phyloP scores from a whole-genome alignment of 1,139 yeast genomes.

The Kodamaea fungicola region DNA sequence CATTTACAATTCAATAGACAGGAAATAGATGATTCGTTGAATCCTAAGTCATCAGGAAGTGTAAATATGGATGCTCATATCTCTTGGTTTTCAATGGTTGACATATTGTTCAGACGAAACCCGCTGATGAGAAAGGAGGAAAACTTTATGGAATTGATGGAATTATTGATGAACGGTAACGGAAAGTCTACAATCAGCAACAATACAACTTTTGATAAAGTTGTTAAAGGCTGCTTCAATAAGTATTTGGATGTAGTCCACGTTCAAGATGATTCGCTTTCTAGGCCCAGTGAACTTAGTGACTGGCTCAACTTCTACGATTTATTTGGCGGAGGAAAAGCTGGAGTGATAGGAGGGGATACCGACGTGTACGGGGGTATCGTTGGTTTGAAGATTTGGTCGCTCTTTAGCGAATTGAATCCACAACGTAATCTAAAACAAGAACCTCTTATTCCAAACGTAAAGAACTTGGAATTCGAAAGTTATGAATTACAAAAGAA shows the following conservation, averaged over 20 bases:
- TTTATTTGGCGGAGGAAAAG: conserved; percentile 24
- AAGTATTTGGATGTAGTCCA: conserved; percentile 50
- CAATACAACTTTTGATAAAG: conserved; percentile 53
- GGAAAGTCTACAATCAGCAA: conserved; percentile 45
- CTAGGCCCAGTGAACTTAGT: conserved; percentile 59
- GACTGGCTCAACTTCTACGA: conserved; percentile 83
- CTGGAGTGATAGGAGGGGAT: conserved; percentile 29
- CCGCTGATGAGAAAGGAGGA: conserved; percentile 44
- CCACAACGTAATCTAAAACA: conserved; percentile 25
- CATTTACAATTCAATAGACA: conserved; percentile 66
- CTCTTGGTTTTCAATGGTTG: conserved; percentile 60
- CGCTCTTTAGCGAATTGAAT: conserved; percentile 61
- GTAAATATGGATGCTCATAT: conserved; percentile 50
- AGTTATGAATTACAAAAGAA: conserved; percentile 27
- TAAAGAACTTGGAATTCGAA: conserved; percentile 45
- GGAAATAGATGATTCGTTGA: conserved; percentile 17
- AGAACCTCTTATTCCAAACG: conserved; percentile 31
- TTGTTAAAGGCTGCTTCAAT: conserved; percentile 71
- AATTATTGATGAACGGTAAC: conserved; percentile 30
- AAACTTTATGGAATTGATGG: conserved; percentile 42
- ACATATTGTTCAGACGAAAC: conserved; percentile 50
- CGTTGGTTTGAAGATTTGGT: conserved; percentile 62
- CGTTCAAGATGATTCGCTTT: conserved; percentile 62
- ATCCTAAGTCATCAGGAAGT: conserved; percentile 2
- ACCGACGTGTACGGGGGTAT: conserved; percentile 53